phyloP scores from a whole-genome alignment of 2,329 filamentous ascomycete species.

The Hypoxylon sp. region DNA sequence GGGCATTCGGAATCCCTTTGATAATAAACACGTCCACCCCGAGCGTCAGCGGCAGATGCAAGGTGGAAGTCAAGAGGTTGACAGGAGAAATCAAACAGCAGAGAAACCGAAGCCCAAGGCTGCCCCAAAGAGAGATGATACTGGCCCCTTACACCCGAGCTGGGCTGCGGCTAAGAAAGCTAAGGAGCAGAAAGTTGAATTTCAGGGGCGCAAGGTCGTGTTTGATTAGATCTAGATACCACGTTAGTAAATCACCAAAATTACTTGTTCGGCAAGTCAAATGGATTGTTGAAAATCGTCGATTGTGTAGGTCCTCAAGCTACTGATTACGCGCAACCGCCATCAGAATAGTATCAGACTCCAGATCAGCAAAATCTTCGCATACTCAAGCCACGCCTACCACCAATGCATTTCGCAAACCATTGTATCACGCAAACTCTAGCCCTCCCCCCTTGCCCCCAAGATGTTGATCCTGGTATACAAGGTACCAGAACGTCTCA shows the following conservation, averaged over 20 bases:
- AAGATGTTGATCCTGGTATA: not conserved
- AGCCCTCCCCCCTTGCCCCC: not conserved
- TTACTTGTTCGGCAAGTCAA: not conserved
- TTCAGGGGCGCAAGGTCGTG: conserved; percentile 71
- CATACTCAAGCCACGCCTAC: not conserved
- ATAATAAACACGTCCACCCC: conserved; percentile 53
- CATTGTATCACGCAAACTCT: not conserved
- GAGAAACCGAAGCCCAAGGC: conserved; percentile 52
- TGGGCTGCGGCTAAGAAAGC: conserved; percentile 76
- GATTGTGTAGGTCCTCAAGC: conserved; percentile 10
- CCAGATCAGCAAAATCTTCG: not conserved
- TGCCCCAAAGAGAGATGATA: conserved; percentile 63
- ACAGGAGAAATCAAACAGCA: conserved; percentile 1
- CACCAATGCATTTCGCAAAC: not conserved
- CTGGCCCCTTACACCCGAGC: conserved; percentile 72
- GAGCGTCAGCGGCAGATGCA: conserved; percentile 56
- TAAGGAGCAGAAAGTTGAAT: conserved; percentile 70
- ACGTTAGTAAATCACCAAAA: conserved; percentile 24
- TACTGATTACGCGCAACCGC: not conserved
- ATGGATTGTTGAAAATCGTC: conserved; percentile 13
- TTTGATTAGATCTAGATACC: conserved; percentile 64
- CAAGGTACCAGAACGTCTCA: not conserved
- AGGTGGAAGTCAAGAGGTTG: not conserved
- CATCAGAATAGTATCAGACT: not conserved
- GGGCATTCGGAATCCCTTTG: conserved; percentile 58